Conservation (phyloP, 1,139 yeast genomes). For the Yamadazyma atlantica region DNA sequence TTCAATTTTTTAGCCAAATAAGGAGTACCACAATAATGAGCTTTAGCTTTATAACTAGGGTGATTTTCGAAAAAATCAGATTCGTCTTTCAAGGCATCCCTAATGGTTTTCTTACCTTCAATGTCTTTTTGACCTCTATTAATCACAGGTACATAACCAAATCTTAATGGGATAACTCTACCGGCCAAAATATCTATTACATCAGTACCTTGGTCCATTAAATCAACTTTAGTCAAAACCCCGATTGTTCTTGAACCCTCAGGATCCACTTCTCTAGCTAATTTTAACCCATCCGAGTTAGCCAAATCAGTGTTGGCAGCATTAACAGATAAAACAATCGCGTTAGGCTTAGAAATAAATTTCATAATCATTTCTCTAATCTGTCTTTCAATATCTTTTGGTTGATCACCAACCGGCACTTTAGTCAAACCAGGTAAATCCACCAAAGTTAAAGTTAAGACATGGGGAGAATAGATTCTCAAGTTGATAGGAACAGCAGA, state of each 20-base stretch:
- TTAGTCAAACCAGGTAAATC: constrained; percentile 98
- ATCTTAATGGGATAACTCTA: constrained; percentile 89
- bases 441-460: constrained; percentile 89
- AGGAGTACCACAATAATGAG: constrained; percentile 94
- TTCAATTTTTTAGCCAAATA: constrained; percentile 91
- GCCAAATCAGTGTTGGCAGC: constrained; percentile 98
- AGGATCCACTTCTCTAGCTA: constrained; percentile 97
- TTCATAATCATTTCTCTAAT: constrained; percentile 93
- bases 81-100: constrained; percentile 86
- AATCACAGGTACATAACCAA: constrained; percentile 96
- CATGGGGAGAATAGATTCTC: constrained; percentile 94
- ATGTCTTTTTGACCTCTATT: constrained; percentile 98
- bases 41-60: constrained; percentile 78
- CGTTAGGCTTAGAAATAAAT: constrained; percentile 93
- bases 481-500: constrained; percentile 91
- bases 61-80: constrained; percentile 72
- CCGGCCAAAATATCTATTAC: constrained; percentile 96
- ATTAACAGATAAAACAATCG: constrained; percentile 91
- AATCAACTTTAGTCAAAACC: constrained; percentile 92
- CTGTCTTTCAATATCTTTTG: constrained; percentile 93
- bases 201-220: constrained; percentile 99
- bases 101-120: constrained; percentile 79
- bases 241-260: constrained; percentile 97
- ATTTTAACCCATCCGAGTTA: constrained; percentile 92
- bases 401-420: constrained; percentile 99